Evolutionary conservation across 768 basidiomycete genomes (phyloP).

Genomic region (Tubosaeta sp.): DNA sequence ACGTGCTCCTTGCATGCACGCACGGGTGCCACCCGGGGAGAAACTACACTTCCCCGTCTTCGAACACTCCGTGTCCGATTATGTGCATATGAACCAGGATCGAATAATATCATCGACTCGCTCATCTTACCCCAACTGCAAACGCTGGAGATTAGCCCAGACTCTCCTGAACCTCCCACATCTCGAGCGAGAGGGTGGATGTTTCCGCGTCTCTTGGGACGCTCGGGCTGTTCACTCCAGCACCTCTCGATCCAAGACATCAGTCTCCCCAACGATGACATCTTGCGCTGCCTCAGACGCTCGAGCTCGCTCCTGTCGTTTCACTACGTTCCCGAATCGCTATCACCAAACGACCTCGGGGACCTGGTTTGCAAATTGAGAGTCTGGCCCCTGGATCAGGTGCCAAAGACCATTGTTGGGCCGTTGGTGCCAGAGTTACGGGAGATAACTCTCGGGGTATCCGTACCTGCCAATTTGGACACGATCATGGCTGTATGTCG

Average conservation of each 20-base stretch:
- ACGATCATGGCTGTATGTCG: constrained; percentile 6
- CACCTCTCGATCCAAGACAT: constrained; percentile 11
- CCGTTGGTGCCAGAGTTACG: constrained; percentile 7
- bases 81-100: neutral
- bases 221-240: constrained; percentile 13
- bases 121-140: constrained; percentile 17
- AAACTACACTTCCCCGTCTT: constrained; percentile 8
- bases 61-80: constrained; percentile 16
- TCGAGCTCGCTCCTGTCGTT: constrained; percentile 9
- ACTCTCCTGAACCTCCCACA: neutral
- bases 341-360: constrained; percentile 6
- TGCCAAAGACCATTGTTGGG: neutral
- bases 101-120: neutral
- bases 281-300: constrained; percentile 16
- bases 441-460: constrained; percentile 14
- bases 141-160: constrained; percentile 17
- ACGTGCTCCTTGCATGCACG: constrained; percentile 10
- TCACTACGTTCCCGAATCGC: constrained; percentile 13
- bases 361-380: constrained; percentile 6
- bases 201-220: constrained; percentile 5
- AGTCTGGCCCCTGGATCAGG: neutral
- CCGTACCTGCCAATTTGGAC: constrained; percentile 7
- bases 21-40: neutral
- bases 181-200: no score
- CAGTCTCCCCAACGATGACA: constrained; percentile 11